Evolutionary conservation across 2,329 filamentous ascomycete genomes (phyloP).

Genomic region (Trematosphaeria pertusa): DNA sequence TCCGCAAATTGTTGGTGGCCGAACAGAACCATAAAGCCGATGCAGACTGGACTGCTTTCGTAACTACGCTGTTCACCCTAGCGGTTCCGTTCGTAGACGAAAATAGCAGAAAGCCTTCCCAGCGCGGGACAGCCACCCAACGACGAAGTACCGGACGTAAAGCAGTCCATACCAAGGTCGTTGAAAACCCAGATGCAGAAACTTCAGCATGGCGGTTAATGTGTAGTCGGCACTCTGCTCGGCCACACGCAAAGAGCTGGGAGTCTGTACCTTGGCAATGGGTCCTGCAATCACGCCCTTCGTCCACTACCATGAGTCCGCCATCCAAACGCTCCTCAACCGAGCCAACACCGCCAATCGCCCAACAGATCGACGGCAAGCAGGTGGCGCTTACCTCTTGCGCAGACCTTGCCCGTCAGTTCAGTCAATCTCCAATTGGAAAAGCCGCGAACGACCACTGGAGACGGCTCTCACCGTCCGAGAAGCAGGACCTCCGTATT

Average conservation of each 20-base stretch:
- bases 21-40: slow-evolving; percentile 17
- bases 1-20: slow-evolving; percentile 31
- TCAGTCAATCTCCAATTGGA: slow-evolving; percentile 42
- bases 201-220: slow-evolving; percentile 42
- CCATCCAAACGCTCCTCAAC: slow-evolving; percentile 26
- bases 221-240: slow-evolving; percentile 38
- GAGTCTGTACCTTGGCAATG: slow-evolving; percentile 43
- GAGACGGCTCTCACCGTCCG: slow-evolving; percentile 59
- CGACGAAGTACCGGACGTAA: slow-evolving; percentile 33
- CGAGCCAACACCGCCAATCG: slow-evolving; percentile 21
- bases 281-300: slow-evolving; percentile 37
- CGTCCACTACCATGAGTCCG: slow-evolving; percentile 29
- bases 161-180: too few species aligned
- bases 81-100: slow-evolving; percentile 45
- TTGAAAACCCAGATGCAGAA: slow-evolving; percentile 30
- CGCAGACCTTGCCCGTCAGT: slow-evolving; percentile 44
- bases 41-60: slow-evolving; percentile 49
- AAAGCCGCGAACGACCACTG: slow-evolving; percentile 57
- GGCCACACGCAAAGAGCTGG: slow-evolving; percentile 38
- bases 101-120: slow-evolving; percentile 27
- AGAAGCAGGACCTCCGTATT: slow-evolving; percentile 48
- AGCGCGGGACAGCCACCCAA: slow-evolving; percentile 25
- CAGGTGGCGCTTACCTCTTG: slow-evolving; percentile 33
- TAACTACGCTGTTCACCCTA: slow-evolving; percentile 49
- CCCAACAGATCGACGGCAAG: slow-evolving; percentile 37